phyloP scores from a whole-genome alignment of 805 yeast genomes.

The Metschnikowia chrysomelidarum region DNA sequence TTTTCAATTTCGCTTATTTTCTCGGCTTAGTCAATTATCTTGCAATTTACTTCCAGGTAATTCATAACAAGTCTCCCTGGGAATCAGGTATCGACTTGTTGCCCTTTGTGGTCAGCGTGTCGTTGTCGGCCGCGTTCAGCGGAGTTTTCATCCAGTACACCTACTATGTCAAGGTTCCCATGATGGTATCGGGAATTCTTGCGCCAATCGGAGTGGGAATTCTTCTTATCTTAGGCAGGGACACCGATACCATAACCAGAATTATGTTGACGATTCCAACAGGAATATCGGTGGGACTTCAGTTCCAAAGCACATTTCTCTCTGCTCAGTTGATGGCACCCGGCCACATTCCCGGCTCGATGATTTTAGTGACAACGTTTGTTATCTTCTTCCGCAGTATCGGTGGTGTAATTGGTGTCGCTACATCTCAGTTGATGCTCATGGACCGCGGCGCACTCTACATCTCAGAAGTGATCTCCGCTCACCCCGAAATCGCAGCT shows the following conservation, averaged over 20 bases:
- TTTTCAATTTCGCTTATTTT: conserved; percentile 39
- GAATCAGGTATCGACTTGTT: conserved; percentile 37
- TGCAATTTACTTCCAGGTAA: conserved; percentile 40
- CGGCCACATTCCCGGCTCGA: conserved; percentile 32
- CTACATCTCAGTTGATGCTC: conserved; percentile 32
- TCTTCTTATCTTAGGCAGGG: conserved; percentile 26
- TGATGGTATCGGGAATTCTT: conserved; percentile 29
- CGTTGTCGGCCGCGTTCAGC: conserved; percentile 29
- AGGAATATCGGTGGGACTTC: conserved; percentile 37
- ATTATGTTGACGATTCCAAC: conserved; percentile 35
- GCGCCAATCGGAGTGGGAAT: conserved; percentile 37
- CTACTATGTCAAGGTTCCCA: conserved; percentile 30
- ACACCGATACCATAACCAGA: conserved; percentile 22
- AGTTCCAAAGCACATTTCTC: conserved; percentile 35
- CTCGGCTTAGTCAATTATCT: conserved; percentile 34
- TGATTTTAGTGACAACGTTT: conserved; percentile 35
- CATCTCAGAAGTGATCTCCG: conserved; percentile 7
- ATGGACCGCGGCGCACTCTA: conserved; percentile 13
- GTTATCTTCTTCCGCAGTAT: conserved; percentile 31
- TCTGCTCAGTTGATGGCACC: conserved; percentile 40
- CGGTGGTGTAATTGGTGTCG: conserved; percentile 35
- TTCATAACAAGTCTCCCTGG: conserved; percentile 33
- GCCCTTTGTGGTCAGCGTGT: conserved; percentile 34
- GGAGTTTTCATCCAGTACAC: conserved; percentile 32
- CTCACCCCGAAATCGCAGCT: conserved; percentile 6